phyloP scores from a whole-genome alignment of 176 grass and related monocot genomes.

The Thinopyrum elongatum region DNA sequence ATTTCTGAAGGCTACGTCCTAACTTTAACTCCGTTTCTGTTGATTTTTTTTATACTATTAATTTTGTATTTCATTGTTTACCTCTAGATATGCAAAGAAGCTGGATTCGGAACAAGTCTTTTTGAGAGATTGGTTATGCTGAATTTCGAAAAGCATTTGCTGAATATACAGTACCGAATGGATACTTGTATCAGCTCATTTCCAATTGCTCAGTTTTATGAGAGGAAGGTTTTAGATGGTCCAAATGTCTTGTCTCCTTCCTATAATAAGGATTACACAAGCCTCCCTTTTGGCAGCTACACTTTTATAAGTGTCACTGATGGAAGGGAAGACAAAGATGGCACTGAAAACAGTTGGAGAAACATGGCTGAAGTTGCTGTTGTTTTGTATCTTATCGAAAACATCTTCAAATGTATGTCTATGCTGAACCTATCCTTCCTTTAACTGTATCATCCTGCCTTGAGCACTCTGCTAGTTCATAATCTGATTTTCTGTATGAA shows the following conservation, averaged over 20 bases:
- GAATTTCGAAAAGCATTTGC: conserved; percentile 49
- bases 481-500: background rate
- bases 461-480: background rate
- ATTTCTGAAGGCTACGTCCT: background rate
- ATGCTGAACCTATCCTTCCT: background rate
- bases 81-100: conserved; percentile 58
- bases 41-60: background rate
- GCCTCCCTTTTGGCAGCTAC: conserved; percentile 48
- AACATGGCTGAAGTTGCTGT: conserved; percentile 79
- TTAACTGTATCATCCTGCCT: background rate
- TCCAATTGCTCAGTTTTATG: conserved; percentile 69
- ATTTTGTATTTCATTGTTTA: background rate
- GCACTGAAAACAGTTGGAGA: conserved; percentile 40
- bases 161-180: conserved; percentile 86
- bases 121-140: conserved; percentile 65
- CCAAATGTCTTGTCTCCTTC: conserved; percentile 45
- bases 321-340: conserved; percentile 68
- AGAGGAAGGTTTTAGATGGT: conserved; percentile 58
- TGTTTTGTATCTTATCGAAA: conserved; percentile 47
- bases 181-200: conserved; percentile 65
- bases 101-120: conserved; percentile 67
- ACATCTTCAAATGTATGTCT: conserved; percentile 56
- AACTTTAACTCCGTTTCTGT: background rate
- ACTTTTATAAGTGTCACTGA: conserved; percentile 61
- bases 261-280: conserved; percentile 51